Percentiles rank a stretch among this genome's conserved stretches.
phyloP scores from a whole-genome alignment of 352 stramenopile genomes.

The Elongisporangium undulatum region DNA sequence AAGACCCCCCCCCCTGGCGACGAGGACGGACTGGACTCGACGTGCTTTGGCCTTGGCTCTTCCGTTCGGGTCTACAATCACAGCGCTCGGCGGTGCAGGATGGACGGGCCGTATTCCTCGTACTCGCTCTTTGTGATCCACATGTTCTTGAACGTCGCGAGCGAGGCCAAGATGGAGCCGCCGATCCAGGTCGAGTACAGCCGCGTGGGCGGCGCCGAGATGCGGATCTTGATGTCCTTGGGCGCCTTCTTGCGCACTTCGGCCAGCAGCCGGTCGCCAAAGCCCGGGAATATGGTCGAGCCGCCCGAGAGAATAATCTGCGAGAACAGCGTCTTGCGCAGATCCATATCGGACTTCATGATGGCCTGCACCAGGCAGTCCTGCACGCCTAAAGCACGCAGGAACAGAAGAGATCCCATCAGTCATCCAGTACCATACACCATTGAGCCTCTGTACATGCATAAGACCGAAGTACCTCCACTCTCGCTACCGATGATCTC shows the following conservation, averaged over 20 bases:
- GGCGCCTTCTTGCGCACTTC: constrained; percentile 91
- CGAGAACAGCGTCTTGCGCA: constrained; percentile 91
- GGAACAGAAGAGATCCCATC: background rate
- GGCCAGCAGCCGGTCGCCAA: constrained; percentile 93
- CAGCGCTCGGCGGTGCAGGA: constrained; percentile 96
- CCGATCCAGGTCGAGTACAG: constrained; percentile 97
- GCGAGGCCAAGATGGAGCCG: constrained; percentile 95
- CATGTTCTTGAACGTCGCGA: constrained; percentile 99
- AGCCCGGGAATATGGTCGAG: constrained; percentile 94
- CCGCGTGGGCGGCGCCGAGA: constrained; percentile 94
- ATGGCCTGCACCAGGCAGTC: constrained; percentile 91
- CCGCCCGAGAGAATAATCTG: constrained; percentile 93
- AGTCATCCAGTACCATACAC: background rate
- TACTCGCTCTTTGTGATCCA: constrained; percentile 99
- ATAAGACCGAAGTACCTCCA: constrained; percentile 7
- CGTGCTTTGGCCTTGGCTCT: too few species aligned
- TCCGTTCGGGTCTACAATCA: constrained; percentile 31
- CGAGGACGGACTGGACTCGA: too few species aligned
- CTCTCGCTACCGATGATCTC: constrained; percentile 80
- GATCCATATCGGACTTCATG: constrained; percentile 97
- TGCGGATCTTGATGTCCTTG: constrained; percentile 93
- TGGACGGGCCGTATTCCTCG: constrained; percentile 95
- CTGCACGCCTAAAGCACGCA: constrained; percentile 66
- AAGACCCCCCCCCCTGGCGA: too few species aligned
- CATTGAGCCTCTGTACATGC: background rate